Evolutionary conservation across 225 moss, liverwort and hornwort species (phyloP), one percentile per base, ranked within the genome.

Genomic region (Straminergon stramineum): DNA sequence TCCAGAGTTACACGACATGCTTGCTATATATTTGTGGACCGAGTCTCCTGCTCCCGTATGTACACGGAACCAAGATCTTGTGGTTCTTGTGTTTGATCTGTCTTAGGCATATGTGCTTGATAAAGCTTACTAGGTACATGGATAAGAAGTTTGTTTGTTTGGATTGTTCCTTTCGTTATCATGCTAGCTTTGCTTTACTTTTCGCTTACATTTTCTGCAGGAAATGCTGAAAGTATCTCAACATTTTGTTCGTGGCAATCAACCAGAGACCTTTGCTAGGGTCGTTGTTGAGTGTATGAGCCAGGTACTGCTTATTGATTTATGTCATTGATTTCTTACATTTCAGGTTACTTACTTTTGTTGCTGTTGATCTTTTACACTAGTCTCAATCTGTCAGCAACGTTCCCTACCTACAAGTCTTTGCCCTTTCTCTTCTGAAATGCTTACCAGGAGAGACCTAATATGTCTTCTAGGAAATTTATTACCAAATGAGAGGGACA

Each of bases 211-310:
- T 81, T 87, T 90, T 89, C 51, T 93, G 92, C 90, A 99, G 99
- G 99, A 99, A 94, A 93, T 97, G 90, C 90, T 96, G 84, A 99
- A 95, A 93, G 96, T 94, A 62, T 99, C 99, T 79, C 90, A 97
- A 74, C 95, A 99, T 91, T 99, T 94, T 87, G 92, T 97, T 81
- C 96, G 99, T 80, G 97, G 99, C 56, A 94, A 93, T 88, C 96
- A 95, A 89, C 99, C 99, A 57, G 95, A 96, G 88, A 89, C 91
- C 53, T 97, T 96, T 78, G 95, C 97, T 66, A 87, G 79, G 91
- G 95, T 95, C 82, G 92, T 96, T 62, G 93, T 95, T 74, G 97
- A 95, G 83, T 96, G 92, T 86, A 95, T 97, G 93, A 85, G 83
- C 85, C 93, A 97, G 99, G 99, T 99, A 94, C 26, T 77, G 37